Evolutionary conservation across 2,329 filamentous ascomycete species (phyloP), one percentile per base, ranked within the genome.

Genomic region (Aschersonia sp.): DNA sequence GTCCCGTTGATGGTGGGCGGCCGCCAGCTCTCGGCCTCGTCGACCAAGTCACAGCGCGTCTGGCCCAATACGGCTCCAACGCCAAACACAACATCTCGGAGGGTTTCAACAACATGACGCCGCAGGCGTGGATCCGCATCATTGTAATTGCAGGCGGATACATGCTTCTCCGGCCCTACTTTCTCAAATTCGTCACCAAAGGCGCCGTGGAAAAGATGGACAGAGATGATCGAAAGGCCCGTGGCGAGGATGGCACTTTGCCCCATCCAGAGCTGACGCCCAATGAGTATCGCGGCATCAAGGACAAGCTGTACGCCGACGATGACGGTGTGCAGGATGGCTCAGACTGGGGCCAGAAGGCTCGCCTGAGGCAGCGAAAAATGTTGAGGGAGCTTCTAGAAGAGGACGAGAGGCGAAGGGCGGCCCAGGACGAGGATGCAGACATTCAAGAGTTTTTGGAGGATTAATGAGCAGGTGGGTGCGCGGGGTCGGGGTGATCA

Each of bases 401-500:
- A 56, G 74, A 71, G 54, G 81, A 84, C 65, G 69, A 76, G 65
- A 63, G 76, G 55, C 68, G 73, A 53, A 72, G 77, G 56, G 60
- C 67, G 45, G 79, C 81, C 55, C 77, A 81, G 49, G 73, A 84
- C 53, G 78, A 83, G 50, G 82, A 87, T 61, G 83, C 84, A 65
- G 83, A 88, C 61, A 83, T 89, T 55, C 75, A 79, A 59, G 81
- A 88, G 63, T 78, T 83, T 56, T 62, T 88, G 61, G 71, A 76
- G 55, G 72, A 79, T 58, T 55, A 45, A 6, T 22, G 40, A 41
- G 10, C 2, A n/a, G 9, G 40, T 41, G 35, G 35, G 9, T 39
- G 35, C 35, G 35, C 22, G 22, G 22, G 22, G 22, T 22, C 22
- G 22, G 22, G 22, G 22, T 22, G 22, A 4, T 22, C 4, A 22